Evolutionary conservation across 495 filamentous ascomycete species (phyloP).

Genomic region (Chaetomium fimeti): DNA sequence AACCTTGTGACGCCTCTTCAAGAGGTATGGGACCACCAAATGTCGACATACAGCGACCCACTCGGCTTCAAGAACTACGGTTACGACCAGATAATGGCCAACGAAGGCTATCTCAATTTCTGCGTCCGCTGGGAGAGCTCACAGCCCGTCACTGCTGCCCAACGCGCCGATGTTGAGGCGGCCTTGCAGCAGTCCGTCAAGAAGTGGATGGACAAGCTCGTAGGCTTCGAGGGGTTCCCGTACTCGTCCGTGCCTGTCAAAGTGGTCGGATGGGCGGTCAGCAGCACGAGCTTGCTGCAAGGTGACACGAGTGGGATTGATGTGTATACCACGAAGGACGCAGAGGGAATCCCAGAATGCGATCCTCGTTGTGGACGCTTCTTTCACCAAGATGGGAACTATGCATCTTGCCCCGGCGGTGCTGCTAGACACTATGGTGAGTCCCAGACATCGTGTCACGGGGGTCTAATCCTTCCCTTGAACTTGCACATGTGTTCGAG

Average conservation of each 20-base stretch:
- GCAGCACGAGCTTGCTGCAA: neutral
- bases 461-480: neutral
- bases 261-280: neutral
- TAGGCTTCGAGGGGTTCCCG: neutral
- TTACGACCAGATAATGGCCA: slow-evolving; percentile 4
- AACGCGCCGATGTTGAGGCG: neutral
- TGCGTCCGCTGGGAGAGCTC: neutral
- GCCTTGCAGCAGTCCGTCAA: neutral
- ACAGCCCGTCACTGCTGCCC: slow-evolving; percentile 1
- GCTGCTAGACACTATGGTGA: slow-evolving; percentile 2
- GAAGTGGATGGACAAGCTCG: neutral
- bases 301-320: neutral
- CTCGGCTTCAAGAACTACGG: slow-evolving; percentile 6
- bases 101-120: slow-evolving; percentile 1
- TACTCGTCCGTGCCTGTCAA: neutral
- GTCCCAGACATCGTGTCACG: neutral
- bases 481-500: neutral
- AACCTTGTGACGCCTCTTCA: neutral
- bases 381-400: slow-evolving; percentile 1
- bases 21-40: neutral
- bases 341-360: neutral
- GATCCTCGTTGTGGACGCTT: neutral
- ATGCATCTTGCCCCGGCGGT: neutral
- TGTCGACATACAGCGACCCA: neutral
- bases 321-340: neutral